Evolutionary conservation across 2,329 filamentous ascomycete genomes (phyloP), one percentile per base, ranked within the genome.

Genomic region (Venturia carpophila): DNA sequence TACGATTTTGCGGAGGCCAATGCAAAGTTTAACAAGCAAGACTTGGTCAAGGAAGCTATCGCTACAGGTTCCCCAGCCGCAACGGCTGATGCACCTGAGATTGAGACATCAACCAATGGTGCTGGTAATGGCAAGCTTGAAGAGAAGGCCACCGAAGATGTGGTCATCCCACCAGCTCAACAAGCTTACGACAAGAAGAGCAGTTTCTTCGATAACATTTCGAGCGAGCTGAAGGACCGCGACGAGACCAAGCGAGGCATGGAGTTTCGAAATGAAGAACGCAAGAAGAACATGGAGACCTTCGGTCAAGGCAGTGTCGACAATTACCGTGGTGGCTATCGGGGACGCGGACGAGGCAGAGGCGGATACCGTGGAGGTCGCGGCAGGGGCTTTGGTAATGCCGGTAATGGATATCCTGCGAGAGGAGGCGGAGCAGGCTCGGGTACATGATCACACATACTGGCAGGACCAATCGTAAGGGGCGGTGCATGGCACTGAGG

Each of bases 171-270:
- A 7, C 66, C 66, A 27, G 72, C 76, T 10, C 72, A 75, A 24
- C 67, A 70, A 10, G 78, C 80, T 0, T 99, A 99, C 79, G 93
- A 97, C 80, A 96, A 92, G 77, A 83, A 87, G 5, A 86, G 80
- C 3, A 96, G 91, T 1, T 99, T 99, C 82, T 99, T 99, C 73
- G 94, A 99, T 78, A 97, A 99, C 76, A 97, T 99, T 69, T 96
- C 91, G 0, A 96, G 91, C 69, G 94, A 99, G 74, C 84, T 90
- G 68, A 95, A 90, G 75, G 94, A 99, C 69, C 86, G 94, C 55
- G 87, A 90, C 63, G 90, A 93, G 67, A 87, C 87, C 47, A 82
- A 86, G n/a, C 88, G 89, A 66, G 92, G 91, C 41, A 86, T 90
- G 60, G 91, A 96, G 75, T 95, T 94, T 86, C 87, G 94, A 64